Base-by-base conservation (phyloP, 208 protist species). In the Crithidia fasciculata region DNA sequence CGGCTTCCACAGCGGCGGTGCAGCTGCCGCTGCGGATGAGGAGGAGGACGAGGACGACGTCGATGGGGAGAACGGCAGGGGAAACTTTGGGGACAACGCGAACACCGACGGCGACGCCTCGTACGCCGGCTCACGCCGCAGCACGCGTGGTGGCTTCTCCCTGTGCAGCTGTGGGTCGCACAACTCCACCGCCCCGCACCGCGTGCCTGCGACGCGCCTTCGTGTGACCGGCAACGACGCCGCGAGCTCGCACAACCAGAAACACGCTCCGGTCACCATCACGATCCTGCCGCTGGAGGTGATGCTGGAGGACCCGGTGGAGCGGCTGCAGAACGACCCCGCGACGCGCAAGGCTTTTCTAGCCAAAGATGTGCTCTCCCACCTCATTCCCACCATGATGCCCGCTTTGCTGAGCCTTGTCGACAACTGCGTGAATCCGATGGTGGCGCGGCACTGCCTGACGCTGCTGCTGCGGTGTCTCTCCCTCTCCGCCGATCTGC, bases 381-480 rank as follows among this genome's bases (percentile, higher is more conserved):
- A 40, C 43, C 50, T 93, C 4, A 41, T 95, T 8, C 63, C 75
- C 13, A 73, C 56, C 45, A 86, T 83, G 58, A 28, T 92, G 43
- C 91, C 91, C 15, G 71, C 76, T 41, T 44, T 93, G 18, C 58
- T 89, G 10, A 78, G 78, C 41, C 65, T 92, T 12, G 49, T 88
- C n/a, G 74, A 86, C 58, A 78, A 80, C 59, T 89, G 85, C n/a
- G 83, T 92, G 13, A 90, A 88, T 69, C 81, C 88, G 10, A 40
- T 92, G n/a, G 84, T 95, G 16, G 83, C 83, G 16, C 86, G 91
- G 18, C 87, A 95, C 78, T 85, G 85, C 47, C 74, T 85, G 39
- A 69, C 88, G 18, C 72, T 95, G 53, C 72, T 93, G 57, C 76
- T 92, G 28, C 86, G 91, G 15, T 89, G 82, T 55, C 57, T 90